Evolutionary conservation across 1,139 yeast genomes (phyloP), one percentile per base, ranked within the genome.

Genomic region (Candida sanyaensis): DNA sequence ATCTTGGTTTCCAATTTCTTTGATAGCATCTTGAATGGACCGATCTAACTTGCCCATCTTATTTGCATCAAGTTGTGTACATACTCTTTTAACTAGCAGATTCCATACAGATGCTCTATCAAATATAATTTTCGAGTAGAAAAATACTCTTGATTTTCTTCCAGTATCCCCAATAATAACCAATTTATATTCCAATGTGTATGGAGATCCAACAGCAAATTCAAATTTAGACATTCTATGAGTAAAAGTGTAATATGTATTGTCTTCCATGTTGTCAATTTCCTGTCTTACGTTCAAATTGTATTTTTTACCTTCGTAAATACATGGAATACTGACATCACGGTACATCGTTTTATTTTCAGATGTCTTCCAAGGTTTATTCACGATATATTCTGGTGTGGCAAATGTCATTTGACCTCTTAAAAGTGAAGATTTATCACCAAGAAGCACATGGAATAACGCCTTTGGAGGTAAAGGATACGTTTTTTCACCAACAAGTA

Each of bases 401-500:
- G 63, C 57, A 40, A 68, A 58, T 1, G 62, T 53, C 12, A 58
- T 52, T 31, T 59, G 58, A 17, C 62, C 65, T 39, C 56, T 61
- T 29, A 73, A 56, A 6, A 69, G 43, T 10, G 51, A 57, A 0
- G 97, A 88, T 45, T 79, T 76, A 55, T 91, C 96, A 13, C 99
- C 99, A 60, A 88, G 81, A 50, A 93, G 64, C 0, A 86, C 75
- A 64, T 91, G 96, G 63, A 89, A 86, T 26, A 93, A 61, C 0
- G 96, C 96, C 58, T 88, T 90, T 0, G 97, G 86, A 0, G 95
- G 86, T 8, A 86, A 64, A 41, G 78, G 75, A 60, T 79, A 86
- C 1, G 66, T 71, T 11, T 69, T 59, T 7, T 59, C 65, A 38
- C 64, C 51, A 6, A 61, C n/a, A 4, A 57, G 47, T 5, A 50